These are phyloP conservation scores for Chaetomium globosum DNA, from an alignment of 2,329 filamentous ascomycete species.

Conservation along the genomic window DNA sequence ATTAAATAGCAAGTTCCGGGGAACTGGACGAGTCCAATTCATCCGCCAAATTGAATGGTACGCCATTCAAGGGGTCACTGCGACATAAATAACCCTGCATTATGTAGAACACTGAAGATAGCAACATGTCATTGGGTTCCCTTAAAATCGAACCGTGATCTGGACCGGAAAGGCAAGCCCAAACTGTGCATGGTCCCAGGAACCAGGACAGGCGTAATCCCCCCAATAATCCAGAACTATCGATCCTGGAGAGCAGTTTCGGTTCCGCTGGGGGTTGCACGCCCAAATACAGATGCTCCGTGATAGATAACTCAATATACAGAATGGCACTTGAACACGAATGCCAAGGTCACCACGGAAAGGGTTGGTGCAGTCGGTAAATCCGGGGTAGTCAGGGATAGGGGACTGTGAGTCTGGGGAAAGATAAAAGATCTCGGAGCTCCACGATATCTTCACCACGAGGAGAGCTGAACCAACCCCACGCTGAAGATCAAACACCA, in stretches of 20 bases:
- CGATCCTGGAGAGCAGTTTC: background rate
- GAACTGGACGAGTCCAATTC: constrained; percentile 27
- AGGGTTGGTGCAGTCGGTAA: background rate
- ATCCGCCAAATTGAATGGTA: constrained; percentile 31
- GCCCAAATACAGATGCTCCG: constrained; percentile 30
- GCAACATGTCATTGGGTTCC: constrained; percentile 19
- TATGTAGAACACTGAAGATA: constrained; percentile 21
- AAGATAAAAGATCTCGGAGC: constrained; percentile 13
- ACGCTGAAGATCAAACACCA: background rate
- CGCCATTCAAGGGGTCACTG: constrained; percentile 23
- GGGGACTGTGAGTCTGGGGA: background rate
- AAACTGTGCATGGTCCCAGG: constrained; percentile 26
- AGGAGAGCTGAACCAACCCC: background rate
- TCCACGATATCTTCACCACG: constrained; percentile 7
- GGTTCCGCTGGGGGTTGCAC: background rate
- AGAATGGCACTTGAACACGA: constrained; percentile 11
- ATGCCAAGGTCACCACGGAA: constrained; percentile 7
- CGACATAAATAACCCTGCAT: constrained; percentile 30
- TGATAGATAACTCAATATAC: constrained; percentile 33
- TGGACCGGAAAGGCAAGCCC: constrained; percentile 14
- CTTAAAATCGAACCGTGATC: constrained; percentile 17
- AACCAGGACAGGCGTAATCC: constrained; percentile 26
- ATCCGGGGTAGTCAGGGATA: background rate
- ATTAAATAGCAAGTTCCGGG: constrained; percentile 25
- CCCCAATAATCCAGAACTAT: background rate